Base-by-base conservation (phyloP, 306 rosid species). In the Casuarina cunninghamiana region DNA sequence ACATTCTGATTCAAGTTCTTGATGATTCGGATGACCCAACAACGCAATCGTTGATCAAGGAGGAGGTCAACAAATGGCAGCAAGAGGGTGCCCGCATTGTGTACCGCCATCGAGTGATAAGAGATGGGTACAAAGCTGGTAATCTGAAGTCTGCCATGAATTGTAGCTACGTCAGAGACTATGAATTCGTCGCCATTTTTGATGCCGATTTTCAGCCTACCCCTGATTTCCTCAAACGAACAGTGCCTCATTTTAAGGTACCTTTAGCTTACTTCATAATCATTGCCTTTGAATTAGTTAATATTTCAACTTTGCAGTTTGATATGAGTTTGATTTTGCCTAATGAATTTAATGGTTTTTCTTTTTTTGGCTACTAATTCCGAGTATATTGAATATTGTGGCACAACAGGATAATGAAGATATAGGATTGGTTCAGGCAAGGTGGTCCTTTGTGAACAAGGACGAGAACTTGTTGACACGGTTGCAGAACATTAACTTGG, bases 391-490 rank as follows among this genome's bases (percentile, higher is more conserved):
- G 13, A 26, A 61, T 75, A 2, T 78, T 70, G 16, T 68, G 86
- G 53, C 66, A 16, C 46, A 70, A 19, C 83, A 91, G 96, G 98
- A 85, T 50, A 90, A 93, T 62, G 93, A 88, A 3, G 96, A 93
- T 42, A 58, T 93, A 65, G 98, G 90, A 78, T 84, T 93, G 70
- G 98, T 93, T 71, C 97, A 93, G 80, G 98, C 98, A 26, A 88
- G 98, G 76, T 93, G 98, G 98, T 93, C 98, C 39, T 93, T 93
- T 75, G 98, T 93, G 85, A 93, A 93, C 81, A 93, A 84, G 84
- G 97, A 93, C 58, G 97, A 93, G 81, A 93, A 91, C 75, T 69
- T 93, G 68, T 80, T 93, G 53, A 93, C 98, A 17, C 87, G 98
- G 88, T 83, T 93, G 86, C 98, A 93, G 84, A 91, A 93, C 82